Conservation (phyloP, 2,329 filamentous ascomycete genomes). For the Colletotrichum phormii region DNA sequence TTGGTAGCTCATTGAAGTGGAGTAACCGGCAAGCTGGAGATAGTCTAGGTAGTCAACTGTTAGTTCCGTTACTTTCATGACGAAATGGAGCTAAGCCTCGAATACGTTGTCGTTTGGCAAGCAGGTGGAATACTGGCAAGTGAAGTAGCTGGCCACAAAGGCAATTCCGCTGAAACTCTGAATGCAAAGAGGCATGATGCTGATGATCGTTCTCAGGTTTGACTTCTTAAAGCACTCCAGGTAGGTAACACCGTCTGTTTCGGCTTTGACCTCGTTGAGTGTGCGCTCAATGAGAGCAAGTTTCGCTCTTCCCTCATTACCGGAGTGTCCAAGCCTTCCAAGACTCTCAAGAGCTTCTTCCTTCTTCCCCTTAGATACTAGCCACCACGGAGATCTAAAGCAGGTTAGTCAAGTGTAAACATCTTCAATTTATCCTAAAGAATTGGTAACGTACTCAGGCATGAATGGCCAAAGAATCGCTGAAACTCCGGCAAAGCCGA, state of each 20-base stretch:
- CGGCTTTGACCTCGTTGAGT: constrained; percentile 46
- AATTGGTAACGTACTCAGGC: constrained; percentile 49
- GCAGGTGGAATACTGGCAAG: constrained; percentile 34
- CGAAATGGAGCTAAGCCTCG: neutral
- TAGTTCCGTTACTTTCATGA: neutral
- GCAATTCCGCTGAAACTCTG: constrained; percentile 49
- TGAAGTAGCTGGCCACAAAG: constrained; percentile 43
- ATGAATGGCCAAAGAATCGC: constrained; percentile 49
- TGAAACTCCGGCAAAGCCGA: constrained; percentile 46
- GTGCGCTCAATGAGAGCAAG: constrained; percentile 46
- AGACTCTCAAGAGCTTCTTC: constrained; percentile 50
- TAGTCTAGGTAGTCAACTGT: constrained; percentile 43
- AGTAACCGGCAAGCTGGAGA: constrained; percentile 54
- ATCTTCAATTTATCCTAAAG: neutral
- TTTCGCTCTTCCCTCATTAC: constrained; percentile 43
- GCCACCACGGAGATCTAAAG: constrained; percentile 52
- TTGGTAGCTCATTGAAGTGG: constrained; percentile 48
- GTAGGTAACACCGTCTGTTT: constrained; percentile 52
- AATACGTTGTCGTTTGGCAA: neutral
- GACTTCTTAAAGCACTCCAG: constrained; percentile 53
- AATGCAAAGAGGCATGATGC: constrained; percentile 49
- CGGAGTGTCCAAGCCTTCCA: constrained; percentile 44
- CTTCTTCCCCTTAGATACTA: constrained; percentile 47
- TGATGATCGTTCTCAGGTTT: constrained; percentile 54
- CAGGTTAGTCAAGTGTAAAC: neutral